These are phyloP conservation scores for Solanum boliviense DNA, from an alignment of 257 asterid species.

Conservation along the genomic window DNA sequence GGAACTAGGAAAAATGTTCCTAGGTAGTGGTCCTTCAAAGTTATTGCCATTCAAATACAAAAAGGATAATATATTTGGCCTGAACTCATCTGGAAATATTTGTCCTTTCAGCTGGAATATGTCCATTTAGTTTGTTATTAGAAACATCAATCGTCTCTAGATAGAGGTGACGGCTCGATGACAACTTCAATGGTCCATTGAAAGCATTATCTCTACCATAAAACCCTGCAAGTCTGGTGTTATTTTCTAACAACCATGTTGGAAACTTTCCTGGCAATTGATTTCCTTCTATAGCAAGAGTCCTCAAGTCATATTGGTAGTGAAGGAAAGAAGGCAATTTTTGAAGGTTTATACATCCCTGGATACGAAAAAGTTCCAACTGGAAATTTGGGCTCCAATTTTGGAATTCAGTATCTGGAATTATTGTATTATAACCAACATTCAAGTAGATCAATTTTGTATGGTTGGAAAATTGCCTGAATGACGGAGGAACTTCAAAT, in stretches of 20 bases:
- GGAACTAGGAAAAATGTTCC: too few species aligned
- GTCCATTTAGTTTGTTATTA: not conserved
- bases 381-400: too few species aligned
- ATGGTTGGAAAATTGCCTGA: too few species aligned
- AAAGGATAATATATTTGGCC: too few species aligned
- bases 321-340: not conserved
- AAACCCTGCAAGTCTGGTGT: not conserved
- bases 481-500: too few species aligned
- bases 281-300: not conserved
- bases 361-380: not conserved
- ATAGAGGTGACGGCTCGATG: not conserved
- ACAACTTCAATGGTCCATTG: not conserved
- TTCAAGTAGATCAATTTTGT: too few species aligned
- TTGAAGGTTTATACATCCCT: not conserved
- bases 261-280: not conserved
- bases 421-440: too few species aligned
- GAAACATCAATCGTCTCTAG: not conserved
- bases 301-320: not conserved
- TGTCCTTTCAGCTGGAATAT: not conserved
- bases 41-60: too few species aligned
- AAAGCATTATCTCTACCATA: not conserved
- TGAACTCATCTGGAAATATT: too few species aligned
- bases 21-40: too few species aligned
- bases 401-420: fast-evolving
- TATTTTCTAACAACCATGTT: not conserved